A percentile compares a stretch with the other conserved stretches of the same genome.
These are phyloP conservation scores for Graphilbum ipis-grandicollis DNA, from an alignment of 2,329 filamentous ascomycete genomes.

Conservation along the genomic window DNA sequence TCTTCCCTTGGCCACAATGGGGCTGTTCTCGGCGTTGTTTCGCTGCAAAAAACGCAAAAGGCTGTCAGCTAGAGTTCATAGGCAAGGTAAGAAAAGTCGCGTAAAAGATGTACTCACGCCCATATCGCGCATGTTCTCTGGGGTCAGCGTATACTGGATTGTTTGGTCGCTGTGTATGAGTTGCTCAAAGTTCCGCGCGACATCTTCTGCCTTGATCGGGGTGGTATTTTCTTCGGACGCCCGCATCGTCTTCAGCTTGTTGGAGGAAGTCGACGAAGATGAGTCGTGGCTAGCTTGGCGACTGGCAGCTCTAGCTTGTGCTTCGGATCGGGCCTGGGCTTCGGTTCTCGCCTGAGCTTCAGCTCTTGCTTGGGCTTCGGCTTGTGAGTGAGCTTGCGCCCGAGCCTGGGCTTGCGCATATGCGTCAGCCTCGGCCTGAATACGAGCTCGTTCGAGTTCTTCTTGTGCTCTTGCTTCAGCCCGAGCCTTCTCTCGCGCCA, in stretches of 20 bases:
- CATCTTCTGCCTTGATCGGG: constrained; percentile 34
- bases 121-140: constrained; percentile 60
- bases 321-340: constrained; percentile 1
- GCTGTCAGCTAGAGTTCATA: not conserved
- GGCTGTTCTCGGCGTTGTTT: constrained; percentile 22
- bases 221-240: constrained; percentile 39
- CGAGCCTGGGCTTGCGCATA: not conserved
- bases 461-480: not conserved
- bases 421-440: no score
- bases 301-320: constrained; percentile 1
- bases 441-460: no score
- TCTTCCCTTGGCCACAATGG: constrained; percentile 22
- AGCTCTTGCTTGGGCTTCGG: constrained; percentile 5
- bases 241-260: constrained; percentile 33
- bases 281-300: constrained; percentile 6
- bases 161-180: constrained; percentile 70
- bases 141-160: constrained; percentile 67
- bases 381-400: constrained; percentile 12
- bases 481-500: not conserved
- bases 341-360: constrained; percentile 1
- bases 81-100: not conserved
- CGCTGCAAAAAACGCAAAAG: constrained; percentile 13
- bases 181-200: constrained; percentile 56
- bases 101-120: constrained; percentile 37
- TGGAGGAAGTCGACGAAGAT: constrained; percentile 26